Evolutionary conservation across 2,329 filamentous ascomycete species (phyloP).

Genomic region (Aspergillus phoenicis): DNA sequence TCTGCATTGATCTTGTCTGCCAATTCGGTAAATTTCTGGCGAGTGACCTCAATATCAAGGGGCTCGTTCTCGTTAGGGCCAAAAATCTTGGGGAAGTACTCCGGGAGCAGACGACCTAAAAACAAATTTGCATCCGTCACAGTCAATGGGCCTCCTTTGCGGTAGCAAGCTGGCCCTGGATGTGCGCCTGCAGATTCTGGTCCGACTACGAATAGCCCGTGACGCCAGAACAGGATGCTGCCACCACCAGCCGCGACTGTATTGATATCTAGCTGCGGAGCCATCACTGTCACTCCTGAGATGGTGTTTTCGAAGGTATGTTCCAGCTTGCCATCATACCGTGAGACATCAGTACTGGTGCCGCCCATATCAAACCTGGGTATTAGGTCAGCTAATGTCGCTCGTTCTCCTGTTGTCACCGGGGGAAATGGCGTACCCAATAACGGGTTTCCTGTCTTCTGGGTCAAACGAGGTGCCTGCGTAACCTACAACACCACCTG

Average conservation of each 20-base stretch:
- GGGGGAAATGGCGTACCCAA: constrained; percentile 54
- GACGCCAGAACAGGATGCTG: constrained; percentile 74
- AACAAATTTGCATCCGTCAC: constrained; percentile 92
- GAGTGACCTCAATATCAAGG: constrained; percentile 74
- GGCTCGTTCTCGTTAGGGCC: constrained; percentile 85
- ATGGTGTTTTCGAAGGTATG: constrained; percentile 95
- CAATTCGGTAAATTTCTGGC: constrained; percentile 73
- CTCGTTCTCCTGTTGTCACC: no score
- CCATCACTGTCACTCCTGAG: constrained; percentile 88
- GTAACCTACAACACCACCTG: constrained; percentile 90
- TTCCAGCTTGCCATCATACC: constrained; percentile 88
- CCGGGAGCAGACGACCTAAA: constrained; percentile 79
- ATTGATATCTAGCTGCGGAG: constrained; percentile 90
- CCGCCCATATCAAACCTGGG: constrained; percentile 84
- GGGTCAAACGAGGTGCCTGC: constrained; percentile 88
- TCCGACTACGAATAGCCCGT: constrained; percentile 88
- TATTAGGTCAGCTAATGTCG: background rate
- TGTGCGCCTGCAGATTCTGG: constrained; percentile 90
- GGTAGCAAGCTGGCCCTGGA: constrained; percentile 87
- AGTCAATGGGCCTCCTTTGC: constrained; percentile 85
- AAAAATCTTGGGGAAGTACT: constrained; percentile 96
- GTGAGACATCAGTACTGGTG: constrained; percentile 83
- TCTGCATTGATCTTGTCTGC: constrained; percentile 56
- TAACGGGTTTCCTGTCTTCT: constrained; percentile 78
- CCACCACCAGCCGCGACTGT: constrained; percentile 86